A percentile compares a stretch with the other conserved stretches of the same genome.
phyloP scores from a whole-genome alignment of 345 rosid species.

The Schrenkiella parvula region DNA sequence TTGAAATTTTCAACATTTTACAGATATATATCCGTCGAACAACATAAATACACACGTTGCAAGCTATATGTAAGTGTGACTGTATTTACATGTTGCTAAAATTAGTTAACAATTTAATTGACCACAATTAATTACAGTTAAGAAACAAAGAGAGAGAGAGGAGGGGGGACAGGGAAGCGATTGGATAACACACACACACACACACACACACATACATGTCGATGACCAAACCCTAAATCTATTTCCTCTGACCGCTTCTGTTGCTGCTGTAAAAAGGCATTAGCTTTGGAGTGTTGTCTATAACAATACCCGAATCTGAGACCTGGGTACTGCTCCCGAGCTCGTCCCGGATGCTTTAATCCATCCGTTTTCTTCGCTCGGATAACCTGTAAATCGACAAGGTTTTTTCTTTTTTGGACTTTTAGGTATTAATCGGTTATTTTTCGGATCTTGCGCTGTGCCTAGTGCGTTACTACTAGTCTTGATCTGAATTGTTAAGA shows the following conservation, averaged over 20 bases:
- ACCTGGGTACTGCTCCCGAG: constrained; percentile 1
- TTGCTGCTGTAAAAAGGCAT: background rate
- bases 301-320: constrained; percentile 17
- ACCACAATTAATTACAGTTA: background rate
- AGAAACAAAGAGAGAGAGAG: background rate
- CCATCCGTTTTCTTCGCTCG: background rate
- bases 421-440: background rate
- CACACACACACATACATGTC: background rate
- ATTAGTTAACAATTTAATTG: background rate
- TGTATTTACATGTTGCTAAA: constrained; percentile 3
- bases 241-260: constrained; percentile 22
- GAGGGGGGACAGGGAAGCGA: constrained; percentile 1
- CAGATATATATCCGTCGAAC: background rate
- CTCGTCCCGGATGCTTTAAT: background rate
- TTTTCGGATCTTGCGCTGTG: background rate
- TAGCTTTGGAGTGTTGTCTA: constrained; percentile 10
- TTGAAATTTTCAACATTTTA: background rate
- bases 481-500: constrained; percentile 4
- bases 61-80: background rate
- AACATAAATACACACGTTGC: background rate
- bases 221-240: constrained; percentile 35
- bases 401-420: background rate
- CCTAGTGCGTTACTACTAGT: background rate
- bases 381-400: background rate
- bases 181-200: constrained; percentile 26